phyloP scores from a whole-genome alignment of 352 stramenopile species.

The Phytophthora cactorum region DNA sequence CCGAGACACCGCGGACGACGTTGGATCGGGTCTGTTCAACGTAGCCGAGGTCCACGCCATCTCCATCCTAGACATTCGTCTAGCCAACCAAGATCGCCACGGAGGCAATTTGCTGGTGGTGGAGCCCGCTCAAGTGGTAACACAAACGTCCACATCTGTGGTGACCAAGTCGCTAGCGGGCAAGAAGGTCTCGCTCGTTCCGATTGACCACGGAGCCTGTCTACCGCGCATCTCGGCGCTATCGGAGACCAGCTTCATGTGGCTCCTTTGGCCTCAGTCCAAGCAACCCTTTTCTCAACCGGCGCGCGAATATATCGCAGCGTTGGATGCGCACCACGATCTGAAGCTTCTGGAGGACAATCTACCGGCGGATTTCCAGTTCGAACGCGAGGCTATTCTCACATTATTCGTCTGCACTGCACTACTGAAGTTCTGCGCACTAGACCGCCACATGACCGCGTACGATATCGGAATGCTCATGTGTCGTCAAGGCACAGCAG shows the following conservation, averaged over 20 bases:
- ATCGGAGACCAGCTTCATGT: slow-evolving; percentile 71
- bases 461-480: slow-evolving; percentile 65
- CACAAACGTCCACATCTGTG: slow-evolving; percentile 24
- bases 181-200: slow-evolving; percentile 50
- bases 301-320: slow-evolving; percentile 43
- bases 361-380: slow-evolving; percentile 23
- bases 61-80: slow-evolving; percentile 78
- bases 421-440: slow-evolving; percentile 56
- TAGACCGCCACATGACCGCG: slow-evolving; percentile 52
- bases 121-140: slow-evolving; percentile 18
- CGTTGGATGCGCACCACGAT: slow-evolving; percentile 46
- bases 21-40: slow-evolving; percentile 52
- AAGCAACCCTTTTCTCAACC: slow-evolving; percentile 46
- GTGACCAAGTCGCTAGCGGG: slow-evolving; percentile 16
- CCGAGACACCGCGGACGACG: slow-evolving; percentile 66
- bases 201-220: slow-evolving; percentile 82
- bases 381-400: slow-evolving; percentile 51
- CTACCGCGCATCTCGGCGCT: slow-evolving; percentile 55
- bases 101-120: slow-evolving; percentile 76
- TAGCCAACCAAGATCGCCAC: slow-evolving; percentile 85
- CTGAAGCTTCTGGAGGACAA: slow-evolving; percentile 37
- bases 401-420: slow-evolving; percentile 59
- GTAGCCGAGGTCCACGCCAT: slow-evolving; percentile 69
- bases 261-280: slow-evolving; percentile 75
- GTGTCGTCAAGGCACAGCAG: slow-evolving; percentile 44